Conservation (phyloP, 2,329 filamentous ascomycete species). For the Knufia fluminis region DNA sequence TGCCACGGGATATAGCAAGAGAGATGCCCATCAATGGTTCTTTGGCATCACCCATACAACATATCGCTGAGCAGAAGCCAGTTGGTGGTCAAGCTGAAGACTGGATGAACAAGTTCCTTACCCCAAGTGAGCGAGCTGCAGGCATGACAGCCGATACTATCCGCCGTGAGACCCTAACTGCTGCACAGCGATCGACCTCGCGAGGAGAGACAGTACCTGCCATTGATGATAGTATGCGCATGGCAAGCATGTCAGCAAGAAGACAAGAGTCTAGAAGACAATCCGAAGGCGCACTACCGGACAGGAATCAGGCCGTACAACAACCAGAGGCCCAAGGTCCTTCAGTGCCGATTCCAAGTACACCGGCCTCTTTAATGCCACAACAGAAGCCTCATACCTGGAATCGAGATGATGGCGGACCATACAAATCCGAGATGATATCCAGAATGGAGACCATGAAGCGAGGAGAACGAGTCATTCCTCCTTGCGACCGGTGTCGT, state of each 20-base stretch:
- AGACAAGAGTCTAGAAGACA: conserved; percentile 5
- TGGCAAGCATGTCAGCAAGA: conserved; percentile 2
- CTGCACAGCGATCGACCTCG: not conserved
- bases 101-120: conserved; percentile 51
- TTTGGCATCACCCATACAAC: not conserved
- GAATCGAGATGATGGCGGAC: conserved; percentile 49
- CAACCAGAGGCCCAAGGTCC: not conserved
- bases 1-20: too few relatives aligned
- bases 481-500: conserved; percentile 75
- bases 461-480: conserved; percentile 65
- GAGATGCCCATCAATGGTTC: too few relatives aligned
- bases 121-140: conserved; percentile 45
- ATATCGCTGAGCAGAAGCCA: not conserved
- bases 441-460: conserved; percentile 65
- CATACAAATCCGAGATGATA: conserved; percentile 58
- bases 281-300: conserved; percentile 4
- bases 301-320: not conserved
- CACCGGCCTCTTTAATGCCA: conserved; percentile 44
- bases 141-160: conserved; percentile 24
- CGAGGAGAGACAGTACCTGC: conserved; percentile 3
- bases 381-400: conserved; percentile 36
- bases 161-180: conserved; percentile 12
- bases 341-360: conserved; percentile 45
- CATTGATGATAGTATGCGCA: conserved; percentile 5
- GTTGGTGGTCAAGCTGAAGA: conserved; percentile 1